Evolutionary conservation across 768 basidiomycete species (phyloP).

Genomic region (Suillus subaureus): DNA sequence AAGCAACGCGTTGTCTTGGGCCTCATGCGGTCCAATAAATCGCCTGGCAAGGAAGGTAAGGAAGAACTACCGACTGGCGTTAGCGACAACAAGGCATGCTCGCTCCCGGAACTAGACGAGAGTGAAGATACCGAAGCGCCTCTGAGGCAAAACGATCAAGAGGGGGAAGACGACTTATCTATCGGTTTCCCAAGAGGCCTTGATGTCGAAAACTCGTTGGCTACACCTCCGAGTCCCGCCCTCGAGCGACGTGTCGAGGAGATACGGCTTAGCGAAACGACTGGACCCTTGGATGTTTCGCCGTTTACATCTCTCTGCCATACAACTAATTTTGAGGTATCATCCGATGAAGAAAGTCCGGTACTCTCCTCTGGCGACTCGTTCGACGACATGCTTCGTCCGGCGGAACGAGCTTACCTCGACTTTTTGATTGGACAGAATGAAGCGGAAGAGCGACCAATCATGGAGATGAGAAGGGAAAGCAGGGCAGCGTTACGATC

Average conservation of each 20-base stretch:
- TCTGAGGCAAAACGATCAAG: neutral
- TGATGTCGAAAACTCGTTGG: constrained; percentile 16
- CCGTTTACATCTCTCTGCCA: neutral
- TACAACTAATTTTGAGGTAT: neutral
- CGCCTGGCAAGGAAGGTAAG: neutral
- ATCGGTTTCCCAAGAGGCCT: neutral
- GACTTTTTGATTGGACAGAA: constrained; percentile 1
- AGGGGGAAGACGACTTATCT: neutral
- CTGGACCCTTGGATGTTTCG: constrained; percentile 1
- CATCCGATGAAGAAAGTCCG: neutral
- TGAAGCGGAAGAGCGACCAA: constrained; percentile 1
- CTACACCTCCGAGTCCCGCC: neutral
- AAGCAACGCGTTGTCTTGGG: constrained; percentile 7
- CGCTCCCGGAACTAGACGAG: constrained; percentile 9
- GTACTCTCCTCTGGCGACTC: neutral
- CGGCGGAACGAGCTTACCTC: constrained; percentile 3
- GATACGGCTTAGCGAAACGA: neutral
- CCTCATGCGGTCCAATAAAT: neutral
- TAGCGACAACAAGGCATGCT: constrained; percentile 4
- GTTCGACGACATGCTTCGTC: neutral
- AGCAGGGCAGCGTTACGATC: constrained; percentile 13
- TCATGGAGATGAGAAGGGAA: neutral
- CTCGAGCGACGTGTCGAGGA: constrained; percentile 4
- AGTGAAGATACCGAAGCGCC: constrained; percentile 3
- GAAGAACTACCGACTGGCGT: constrained; percentile 1